Conservation (phyloP, 805 yeast species). For the Myxozyma udenii region DNA sequence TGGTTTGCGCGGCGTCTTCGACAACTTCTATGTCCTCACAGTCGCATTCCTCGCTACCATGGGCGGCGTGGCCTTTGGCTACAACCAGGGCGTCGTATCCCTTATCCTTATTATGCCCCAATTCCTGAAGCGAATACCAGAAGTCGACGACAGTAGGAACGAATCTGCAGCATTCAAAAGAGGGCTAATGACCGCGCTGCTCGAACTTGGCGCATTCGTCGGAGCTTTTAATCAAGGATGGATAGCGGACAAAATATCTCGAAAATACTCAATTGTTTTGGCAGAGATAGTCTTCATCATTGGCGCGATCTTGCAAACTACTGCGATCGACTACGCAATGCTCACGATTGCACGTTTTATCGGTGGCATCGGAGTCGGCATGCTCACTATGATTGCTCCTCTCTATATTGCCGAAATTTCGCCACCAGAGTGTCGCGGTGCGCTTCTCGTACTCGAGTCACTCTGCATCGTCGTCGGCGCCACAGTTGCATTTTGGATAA, state of each 20-base stretch:
- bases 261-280: constrained; percentile 18
- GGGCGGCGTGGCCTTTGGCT: constrained; percentile 34
- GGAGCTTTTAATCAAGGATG: constrained; percentile 18
- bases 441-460: constrained; percentile 31
- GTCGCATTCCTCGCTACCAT: constrained; percentile 32
- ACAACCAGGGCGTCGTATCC: constrained; percentile 34
- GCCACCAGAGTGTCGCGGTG: constrained; percentile 31
- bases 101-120: constrained; percentile 28
- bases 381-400: constrained; percentile 49
- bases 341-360: constrained; percentile 51
- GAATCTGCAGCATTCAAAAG: background rate
- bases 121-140: constrained; percentile 18
- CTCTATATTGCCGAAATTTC: constrained; percentile 31
- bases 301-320: constrained; percentile 25
- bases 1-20: background rate
- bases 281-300: constrained; percentile 20
- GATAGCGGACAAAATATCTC: constrained; percentile 18
- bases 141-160: constrained; percentile 3
- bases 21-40: constrained; percentile 21
- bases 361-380: constrained; percentile 54
- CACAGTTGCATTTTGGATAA: constrained; percentile 38
- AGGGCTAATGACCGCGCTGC: background rate
- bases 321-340: constrained; percentile 18
- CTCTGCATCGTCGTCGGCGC: constrained; percentile 38
- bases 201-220: constrained; percentile 21